Conservation (phyloP, 257 asterid genomes). For the Oldenlandia corymbosa region DNA sequence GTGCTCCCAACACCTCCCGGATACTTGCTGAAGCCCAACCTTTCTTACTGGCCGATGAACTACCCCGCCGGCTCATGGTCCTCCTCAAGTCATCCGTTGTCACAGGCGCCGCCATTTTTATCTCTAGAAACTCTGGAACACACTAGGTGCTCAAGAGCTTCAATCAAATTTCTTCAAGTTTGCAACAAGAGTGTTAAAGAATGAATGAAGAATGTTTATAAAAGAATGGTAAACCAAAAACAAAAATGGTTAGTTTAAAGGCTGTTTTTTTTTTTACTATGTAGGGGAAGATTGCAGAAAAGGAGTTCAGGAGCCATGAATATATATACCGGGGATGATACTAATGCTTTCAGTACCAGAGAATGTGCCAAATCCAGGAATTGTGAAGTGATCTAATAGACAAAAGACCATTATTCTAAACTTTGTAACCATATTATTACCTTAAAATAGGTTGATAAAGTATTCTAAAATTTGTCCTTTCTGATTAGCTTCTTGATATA, state of each 20-base stretch:
- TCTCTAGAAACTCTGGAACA: slow-evolving; percentile 10
- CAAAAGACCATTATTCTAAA: slow-evolving; percentile 11
- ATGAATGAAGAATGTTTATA: not conserved
- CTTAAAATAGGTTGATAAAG: not conserved
- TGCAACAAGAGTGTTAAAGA: too few relatives aligned
- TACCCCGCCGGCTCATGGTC: slow-evolving; percentile 53
- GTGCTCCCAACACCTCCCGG: slow-evolving; percentile 50
- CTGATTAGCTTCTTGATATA: slow-evolving; percentile 7
- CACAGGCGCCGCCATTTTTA: slow-evolving; percentile 43
- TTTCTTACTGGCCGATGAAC: slow-evolving; percentile 49
- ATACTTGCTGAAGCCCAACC: slow-evolving; percentile 71
- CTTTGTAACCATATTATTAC: slow-evolving; percentile 1
- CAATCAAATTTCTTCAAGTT: not conserved
- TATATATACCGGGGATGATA: slow-evolving; percentile 11
- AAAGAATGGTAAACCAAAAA: not conserved
- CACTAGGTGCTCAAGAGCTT: slow-evolving; percentile 11
- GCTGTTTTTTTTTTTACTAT: too few relatives aligned
- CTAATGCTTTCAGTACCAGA: not conserved
- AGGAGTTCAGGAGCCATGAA: not conserved
- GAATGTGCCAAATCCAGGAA: slow-evolving; percentile 17
- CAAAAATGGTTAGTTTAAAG: too few relatives aligned
- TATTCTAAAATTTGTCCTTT: slow-evolving; percentile 14
- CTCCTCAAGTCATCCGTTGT: slow-evolving; percentile 50
- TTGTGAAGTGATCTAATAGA: not conserved
- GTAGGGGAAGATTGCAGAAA: not conserved